A percentile compares a stretch with the other conserved stretches of the same genome.
Conservation (phyloP, 78 protist species). For the Emiliania huxleyi region DNA sequence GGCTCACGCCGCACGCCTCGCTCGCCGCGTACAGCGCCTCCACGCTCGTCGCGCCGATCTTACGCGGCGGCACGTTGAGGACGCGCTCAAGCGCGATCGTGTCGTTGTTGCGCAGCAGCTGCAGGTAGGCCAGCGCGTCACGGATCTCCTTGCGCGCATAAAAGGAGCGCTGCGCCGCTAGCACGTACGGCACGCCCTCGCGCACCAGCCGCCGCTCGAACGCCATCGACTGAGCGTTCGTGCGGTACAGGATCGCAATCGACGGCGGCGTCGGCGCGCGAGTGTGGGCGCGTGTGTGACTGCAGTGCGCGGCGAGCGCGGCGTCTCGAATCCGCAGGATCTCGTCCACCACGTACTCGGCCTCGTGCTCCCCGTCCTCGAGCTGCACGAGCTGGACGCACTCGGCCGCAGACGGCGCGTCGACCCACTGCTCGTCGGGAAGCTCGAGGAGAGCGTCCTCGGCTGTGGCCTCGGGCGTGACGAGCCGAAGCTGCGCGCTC, state of each 20-base stretch:
- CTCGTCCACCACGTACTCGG: not conserved
- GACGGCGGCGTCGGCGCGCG: no score
- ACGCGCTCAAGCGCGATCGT: not conserved
- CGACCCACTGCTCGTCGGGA: not conserved
- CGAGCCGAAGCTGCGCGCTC: not conserved
- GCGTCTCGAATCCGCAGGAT: no score
- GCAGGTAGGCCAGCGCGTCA: not conserved
- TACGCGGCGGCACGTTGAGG: not conserved
- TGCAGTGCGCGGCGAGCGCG: not conserved
- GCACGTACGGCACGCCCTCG: not conserved
- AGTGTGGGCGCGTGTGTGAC: no score
- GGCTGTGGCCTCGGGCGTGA: not conserved
- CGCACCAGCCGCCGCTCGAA: not conserved
- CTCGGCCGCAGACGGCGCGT: not conserved
- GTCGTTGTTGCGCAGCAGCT: not conserved
- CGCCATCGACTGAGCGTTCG: not conserved
- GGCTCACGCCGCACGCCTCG: not conserved
- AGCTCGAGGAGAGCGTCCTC: not conserved
- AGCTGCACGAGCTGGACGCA: not conserved
- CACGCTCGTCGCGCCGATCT: not conserved
- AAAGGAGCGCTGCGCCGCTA: not conserved
- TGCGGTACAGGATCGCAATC: not conserved
- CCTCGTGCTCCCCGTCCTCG: not conserved
- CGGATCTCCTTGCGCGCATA: not conserved
- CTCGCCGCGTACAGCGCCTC: not conserved